A percentile compares a stretch with the other conserved stretches of the same genome.
Conservation (phyloP, 1,284 basidiomycete species). For the Boletus semigastroideus region DNA sequence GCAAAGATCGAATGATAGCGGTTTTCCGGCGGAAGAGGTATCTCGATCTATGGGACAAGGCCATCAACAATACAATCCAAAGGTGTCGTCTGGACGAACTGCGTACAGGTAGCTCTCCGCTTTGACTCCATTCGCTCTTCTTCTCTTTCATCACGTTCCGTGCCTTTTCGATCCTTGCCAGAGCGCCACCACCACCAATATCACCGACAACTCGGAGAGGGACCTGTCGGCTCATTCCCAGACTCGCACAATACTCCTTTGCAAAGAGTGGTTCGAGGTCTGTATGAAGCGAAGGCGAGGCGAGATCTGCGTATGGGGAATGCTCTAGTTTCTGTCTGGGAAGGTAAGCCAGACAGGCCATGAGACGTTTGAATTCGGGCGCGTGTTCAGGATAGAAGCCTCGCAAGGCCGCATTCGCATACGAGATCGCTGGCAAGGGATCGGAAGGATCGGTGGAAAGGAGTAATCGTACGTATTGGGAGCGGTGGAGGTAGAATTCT, state of each 20-base stretch:
- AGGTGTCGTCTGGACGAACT: neutral
- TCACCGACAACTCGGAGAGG: slow-evolving; percentile 87
- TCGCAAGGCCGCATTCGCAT: slow-evolving; percentile 69
- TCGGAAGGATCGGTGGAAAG: slow-evolving; percentile 57
- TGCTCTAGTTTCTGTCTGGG: slow-evolving; percentile 59
- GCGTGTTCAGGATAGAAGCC: slow-evolving; percentile 67
- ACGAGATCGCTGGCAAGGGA: slow-evolving; percentile 62
- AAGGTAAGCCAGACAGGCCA: slow-evolving; percentile 73
- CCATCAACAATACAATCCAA: slow-evolving; percentile 6
- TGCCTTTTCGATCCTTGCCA: slow-evolving; percentile 90
- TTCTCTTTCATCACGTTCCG: slow-evolving; percentile 89
- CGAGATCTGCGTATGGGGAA: slow-evolving; percentile 77
- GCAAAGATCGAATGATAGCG: slow-evolving; percentile 97
- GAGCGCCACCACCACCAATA: slow-evolving; percentile 86
- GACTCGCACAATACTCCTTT: slow-evolving; percentile 84
- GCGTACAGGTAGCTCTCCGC: slow-evolving; percentile 83
- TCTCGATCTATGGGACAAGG: slow-evolving; percentile 75
- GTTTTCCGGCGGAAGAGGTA: slow-evolving; percentile 82
- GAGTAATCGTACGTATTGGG: slow-evolving; percentile 77
- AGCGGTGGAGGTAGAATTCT: slow-evolving; percentile 85
- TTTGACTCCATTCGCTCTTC: slow-evolving; percentile 89
- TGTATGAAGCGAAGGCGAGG: slow-evolving; percentile 64
- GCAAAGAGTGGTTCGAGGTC: slow-evolving; percentile 83
- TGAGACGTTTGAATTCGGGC: slow-evolving; percentile 73
- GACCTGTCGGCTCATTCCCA: slow-evolving; percentile 86